These are phyloP conservation scores for Fusarium temperatum DNA, from an alignment of 2,329 filamentous ascomycete species.

Conservation along the genomic window DNA sequence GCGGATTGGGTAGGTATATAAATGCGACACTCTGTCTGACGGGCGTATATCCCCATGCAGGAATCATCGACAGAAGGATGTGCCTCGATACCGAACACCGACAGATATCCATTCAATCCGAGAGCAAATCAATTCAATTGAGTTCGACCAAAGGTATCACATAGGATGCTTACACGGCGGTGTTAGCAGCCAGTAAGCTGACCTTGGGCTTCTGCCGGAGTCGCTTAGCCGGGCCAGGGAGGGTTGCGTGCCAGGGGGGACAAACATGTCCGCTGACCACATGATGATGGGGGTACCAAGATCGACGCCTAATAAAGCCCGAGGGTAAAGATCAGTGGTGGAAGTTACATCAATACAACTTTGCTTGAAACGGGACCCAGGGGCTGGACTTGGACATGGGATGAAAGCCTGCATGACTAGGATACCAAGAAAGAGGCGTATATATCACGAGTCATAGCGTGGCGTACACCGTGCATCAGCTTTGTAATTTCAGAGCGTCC, in stretches of 20 bases:
- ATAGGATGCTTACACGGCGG: neutral
- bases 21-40: neutral
- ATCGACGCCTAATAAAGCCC: neutral
- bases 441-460: neutral
- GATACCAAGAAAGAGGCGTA: neutral
- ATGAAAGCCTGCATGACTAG: neutral
- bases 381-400: neutral
- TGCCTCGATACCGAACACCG: slow-evolving; percentile 19
- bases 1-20: slow-evolving; percentile 14
- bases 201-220: neutral
- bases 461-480: neutral
- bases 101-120: slow-evolving; percentile 19
- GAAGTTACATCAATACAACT: neutral
- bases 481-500: neutral
- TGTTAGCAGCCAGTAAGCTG: slow-evolving; percentile 5
- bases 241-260: slow-evolving; percentile 7
- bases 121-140: neutral
- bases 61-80: slow-evolving; percentile 4
- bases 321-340: neutral
- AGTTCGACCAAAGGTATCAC: neutral
- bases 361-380: neutral
- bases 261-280: neutral
- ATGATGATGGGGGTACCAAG: neutral
- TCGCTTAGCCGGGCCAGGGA: neutral
- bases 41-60: slow-evolving; percentile 8